phyloP scores from a whole-genome alignment of 805 yeast species.

The Candida ovalis region DNA sequence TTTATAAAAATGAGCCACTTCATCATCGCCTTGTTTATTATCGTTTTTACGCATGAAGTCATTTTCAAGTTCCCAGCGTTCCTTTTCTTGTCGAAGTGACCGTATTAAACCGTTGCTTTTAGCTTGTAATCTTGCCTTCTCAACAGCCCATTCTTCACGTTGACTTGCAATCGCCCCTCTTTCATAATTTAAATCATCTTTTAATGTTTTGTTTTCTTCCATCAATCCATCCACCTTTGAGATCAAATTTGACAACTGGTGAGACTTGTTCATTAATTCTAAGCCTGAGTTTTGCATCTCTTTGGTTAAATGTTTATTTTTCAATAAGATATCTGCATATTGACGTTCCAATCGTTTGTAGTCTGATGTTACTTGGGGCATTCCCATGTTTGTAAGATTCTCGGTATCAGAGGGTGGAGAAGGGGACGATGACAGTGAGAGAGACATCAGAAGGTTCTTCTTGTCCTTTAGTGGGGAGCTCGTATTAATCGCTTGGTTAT shows the following conservation, averaged over 20 bases:
- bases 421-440: background rate
- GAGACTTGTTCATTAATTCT: slow-evolving; percentile 30
- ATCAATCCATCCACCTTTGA: slow-evolving; percentile 26
- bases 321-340: slow-evolving; percentile 28
- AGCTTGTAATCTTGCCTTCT: background rate
- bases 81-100: background rate
- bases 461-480: slow-evolving; percentile 18
- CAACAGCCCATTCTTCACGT: background rate
- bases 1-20: slow-evolving; percentile 4
- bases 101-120: background rate
- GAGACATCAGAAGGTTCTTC: slow-evolving; percentile 10
- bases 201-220: slow-evolving; percentile 23
- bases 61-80: background rate
- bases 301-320: slow-evolving; percentile 27
- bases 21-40: background rate
- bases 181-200: slow-evolving; percentile 19
- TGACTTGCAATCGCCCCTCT: background rate
- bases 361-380: background rate
- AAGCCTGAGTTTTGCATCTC: slow-evolving; percentile 35
- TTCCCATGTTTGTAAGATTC: background rate
- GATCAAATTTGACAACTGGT: slow-evolving; percentile 21
- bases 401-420: background rate
- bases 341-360: slow-evolving; percentile 24
- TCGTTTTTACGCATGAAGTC: background rate
- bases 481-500: background rate